Conservation (phyloP, 106 monocot genomes). For the Amphibolis antarctica region DNA sequence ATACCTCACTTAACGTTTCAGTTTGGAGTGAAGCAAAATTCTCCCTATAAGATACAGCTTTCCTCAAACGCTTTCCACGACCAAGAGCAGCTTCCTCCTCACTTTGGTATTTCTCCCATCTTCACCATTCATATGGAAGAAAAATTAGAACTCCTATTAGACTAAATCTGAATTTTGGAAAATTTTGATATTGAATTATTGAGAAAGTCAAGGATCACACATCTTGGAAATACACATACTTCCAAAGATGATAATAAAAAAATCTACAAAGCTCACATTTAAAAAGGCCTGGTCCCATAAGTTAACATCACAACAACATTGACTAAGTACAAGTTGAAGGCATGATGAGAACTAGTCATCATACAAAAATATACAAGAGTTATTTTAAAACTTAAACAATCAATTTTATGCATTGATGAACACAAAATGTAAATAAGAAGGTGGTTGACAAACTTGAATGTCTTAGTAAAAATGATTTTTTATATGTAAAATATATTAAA, state of each 20-base stretch:
- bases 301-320: no score
- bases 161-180: no score
- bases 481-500: neutral
- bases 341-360: no score
- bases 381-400: no score
- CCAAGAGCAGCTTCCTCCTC: constrained; percentile 94
- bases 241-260: neutral
- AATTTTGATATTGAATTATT: no score
- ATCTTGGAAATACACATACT: neutral
- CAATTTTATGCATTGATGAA: neutral
- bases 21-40: constrained; percentile 52
- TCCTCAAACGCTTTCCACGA: constrained; percentile 89
- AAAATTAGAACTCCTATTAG: neutral
- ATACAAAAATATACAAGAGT: no score
- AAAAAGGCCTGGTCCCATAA: no score
- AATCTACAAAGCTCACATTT: no score
- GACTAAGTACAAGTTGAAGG: no score
- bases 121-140: constrained; percentile 5
- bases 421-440: neutral
- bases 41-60: constrained; percentile 90
- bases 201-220: no score
- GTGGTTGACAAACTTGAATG: no score
- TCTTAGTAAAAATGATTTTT: no score
- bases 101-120: constrained; percentile 86
- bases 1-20: constrained; percentile 90